phyloP scores from a whole-genome alignment of 2,329 filamentous ascomycete genomes.

The Botrytis squamosa region DNA sequence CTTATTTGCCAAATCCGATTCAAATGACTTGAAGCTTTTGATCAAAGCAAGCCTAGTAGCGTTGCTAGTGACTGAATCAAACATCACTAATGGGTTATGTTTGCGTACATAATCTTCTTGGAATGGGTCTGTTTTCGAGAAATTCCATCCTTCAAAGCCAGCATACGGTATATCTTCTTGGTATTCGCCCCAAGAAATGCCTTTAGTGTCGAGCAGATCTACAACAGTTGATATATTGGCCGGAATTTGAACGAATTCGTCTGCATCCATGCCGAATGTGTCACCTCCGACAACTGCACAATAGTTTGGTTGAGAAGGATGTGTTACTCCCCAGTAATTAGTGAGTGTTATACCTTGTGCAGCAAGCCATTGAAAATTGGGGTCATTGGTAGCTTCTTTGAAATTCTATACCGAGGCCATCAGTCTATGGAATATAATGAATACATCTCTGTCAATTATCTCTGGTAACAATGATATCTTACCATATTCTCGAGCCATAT shows the following conservation, averaged over 20 bases:
- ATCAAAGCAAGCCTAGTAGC: conserved; percentile 53
- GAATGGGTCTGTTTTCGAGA: conserved; percentile 52
- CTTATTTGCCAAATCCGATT: conserved; percentile 54
- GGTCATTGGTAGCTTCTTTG: conserved; percentile 37
- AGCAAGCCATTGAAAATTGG: conserved; percentile 50
- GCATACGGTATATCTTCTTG: conserved; percentile 54
- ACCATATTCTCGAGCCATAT: conserved; percentile 61
- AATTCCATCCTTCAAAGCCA: conserved; percentile 48
- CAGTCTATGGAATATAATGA: neutral
- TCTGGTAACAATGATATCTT: neutral
- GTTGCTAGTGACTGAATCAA: conserved; percentile 52
- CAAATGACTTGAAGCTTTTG: conserved; percentile 62
- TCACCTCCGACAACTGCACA: conserved; percentile 57
- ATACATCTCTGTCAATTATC: neutral
- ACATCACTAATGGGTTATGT: conserved; percentile 55
- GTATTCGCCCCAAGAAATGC: conserved; percentile 52
- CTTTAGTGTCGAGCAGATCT: conserved; percentile 49
- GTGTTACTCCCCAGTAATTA: conserved; percentile 54
- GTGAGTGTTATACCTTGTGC: conserved; percentile 55
- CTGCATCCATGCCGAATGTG: conserved; percentile 55
- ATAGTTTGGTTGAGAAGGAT: conserved; percentile 64
- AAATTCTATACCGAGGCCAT: conserved; percentile 11
- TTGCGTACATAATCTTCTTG: conserved; percentile 64
- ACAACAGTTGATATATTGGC: conserved; percentile 48
- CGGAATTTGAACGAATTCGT: conserved; percentile 49